Conservation (phyloP, 805 yeast genomes). For the Monosporozyma servazzii region DNA sequence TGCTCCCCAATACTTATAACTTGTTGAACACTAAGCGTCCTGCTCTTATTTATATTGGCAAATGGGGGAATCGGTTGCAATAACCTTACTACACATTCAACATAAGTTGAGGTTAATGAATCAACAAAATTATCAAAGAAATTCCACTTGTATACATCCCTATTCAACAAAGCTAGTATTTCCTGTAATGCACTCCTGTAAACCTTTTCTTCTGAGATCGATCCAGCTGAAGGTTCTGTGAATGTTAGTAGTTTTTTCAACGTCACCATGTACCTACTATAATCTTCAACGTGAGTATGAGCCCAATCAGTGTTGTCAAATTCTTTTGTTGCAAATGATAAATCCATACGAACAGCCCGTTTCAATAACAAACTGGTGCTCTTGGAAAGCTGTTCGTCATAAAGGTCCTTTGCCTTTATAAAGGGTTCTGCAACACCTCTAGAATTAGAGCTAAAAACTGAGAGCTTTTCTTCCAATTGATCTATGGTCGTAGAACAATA, state of each 20-base stretch:
- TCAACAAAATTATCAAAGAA: slow-evolving; percentile 74
- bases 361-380: slow-evolving; percentile 47
- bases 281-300: slow-evolving; percentile 54
- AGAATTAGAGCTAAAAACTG: slow-evolving; percentile 35
- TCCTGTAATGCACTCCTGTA: slow-evolving; percentile 18
- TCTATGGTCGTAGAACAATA: slow-evolving; percentile 70
- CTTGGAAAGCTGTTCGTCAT: slow-evolving; percentile 47
- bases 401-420: slow-evolving; percentile 46
- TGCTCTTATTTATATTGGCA: slow-evolving; percentile 19
- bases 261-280: slow-evolving; percentile 60
- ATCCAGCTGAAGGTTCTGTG: slow-evolving; percentile 1
- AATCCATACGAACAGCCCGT: slow-evolving; percentile 47
- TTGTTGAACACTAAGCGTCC: slow-evolving; percentile 15
- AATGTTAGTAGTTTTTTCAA: slow-evolving; percentile 37
- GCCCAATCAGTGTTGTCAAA: slow-evolving; percentile 73
- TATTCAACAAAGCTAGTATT: slow-evolving; percentile 50
- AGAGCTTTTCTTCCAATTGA: slow-evolving; percentile 61
- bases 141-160: slow-evolving; percentile 63
- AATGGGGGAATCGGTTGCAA: slow-evolving; percentile 57
- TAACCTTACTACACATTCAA: slow-evolving; percentile 47
- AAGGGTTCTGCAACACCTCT: slow-evolving; percentile 40
- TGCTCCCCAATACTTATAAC: slow-evolving; percentile 60
- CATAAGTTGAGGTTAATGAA: slow-evolving; percentile 43
- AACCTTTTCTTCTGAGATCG: slow-evolving; percentile 32
- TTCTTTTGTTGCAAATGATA: slow-evolving; percentile 74